phyloP scores from a whole-genome alignment of 2,329 filamentous ascomycete species.

The Botrytis elliptica region DNA sequence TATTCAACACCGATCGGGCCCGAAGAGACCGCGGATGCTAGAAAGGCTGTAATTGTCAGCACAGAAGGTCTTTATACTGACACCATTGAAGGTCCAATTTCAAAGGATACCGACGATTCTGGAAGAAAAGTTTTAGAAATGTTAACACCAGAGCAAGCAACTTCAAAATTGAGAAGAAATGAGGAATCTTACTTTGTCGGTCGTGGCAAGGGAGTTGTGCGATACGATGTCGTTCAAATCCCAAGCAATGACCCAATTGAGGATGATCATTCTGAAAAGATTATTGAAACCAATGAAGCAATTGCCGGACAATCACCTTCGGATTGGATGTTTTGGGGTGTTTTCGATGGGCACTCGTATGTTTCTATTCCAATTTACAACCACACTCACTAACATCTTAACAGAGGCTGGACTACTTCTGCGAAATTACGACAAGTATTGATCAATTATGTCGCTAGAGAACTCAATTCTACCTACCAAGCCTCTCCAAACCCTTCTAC shows the following conservation, averaged over 20 bases:
- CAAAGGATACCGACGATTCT: conserved; percentile 82
- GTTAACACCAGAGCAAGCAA: conserved; percentile 92
- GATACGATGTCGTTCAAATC: conserved; percentile 92
- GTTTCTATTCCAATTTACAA: not conserved
- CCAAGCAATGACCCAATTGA: conserved; percentile 97
- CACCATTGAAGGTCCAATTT: conserved; percentile 80
- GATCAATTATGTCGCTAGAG: conserved; percentile 87
- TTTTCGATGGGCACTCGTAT: conserved; percentile 96
- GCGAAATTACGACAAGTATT: conserved; percentile 90
- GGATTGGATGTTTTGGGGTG: conserved; percentile 99
- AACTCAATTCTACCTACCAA: conserved; percentile 90
- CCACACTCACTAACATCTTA: conserved; percentile 10
- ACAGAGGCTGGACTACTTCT: conserved; percentile 93
- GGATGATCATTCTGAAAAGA: conserved; percentile 97
- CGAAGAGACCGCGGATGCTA: conserved; percentile 40
- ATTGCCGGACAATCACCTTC: conserved; percentile 57
- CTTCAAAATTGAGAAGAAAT: conserved; percentile 80
- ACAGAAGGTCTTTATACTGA: conserved; percentile 88
- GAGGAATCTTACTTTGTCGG: conserved; percentile 92
- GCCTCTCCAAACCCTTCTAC: conserved; percentile 67
- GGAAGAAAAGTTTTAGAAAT: conserved; percentile 89
- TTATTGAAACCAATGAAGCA: conserved; percentile 71
- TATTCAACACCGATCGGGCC: conserved; percentile 29
- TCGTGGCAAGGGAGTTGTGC: conserved; percentile 83
- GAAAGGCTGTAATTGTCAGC: conserved; percentile 80